A percentile compares a stretch with the other conserved stretches of the same genome.
Evolutionary conservation across 805 yeast species (phyloP).

Genomic region (Torulaspora quercuum): DNA sequence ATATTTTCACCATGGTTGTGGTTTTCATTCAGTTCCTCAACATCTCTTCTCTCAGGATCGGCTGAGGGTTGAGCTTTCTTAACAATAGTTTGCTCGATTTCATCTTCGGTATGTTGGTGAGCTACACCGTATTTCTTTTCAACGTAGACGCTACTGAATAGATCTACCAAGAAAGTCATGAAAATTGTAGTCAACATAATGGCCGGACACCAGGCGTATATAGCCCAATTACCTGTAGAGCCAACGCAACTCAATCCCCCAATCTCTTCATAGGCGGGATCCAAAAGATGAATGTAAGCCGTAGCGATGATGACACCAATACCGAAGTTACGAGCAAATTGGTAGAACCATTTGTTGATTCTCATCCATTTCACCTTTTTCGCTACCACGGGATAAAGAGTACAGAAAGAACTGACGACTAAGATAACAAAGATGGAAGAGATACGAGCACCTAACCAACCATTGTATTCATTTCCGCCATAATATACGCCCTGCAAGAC

Average conservation of each 20-base stretch:
- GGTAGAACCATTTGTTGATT: constrained; percentile 40
- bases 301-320: constrained; percentile 77
- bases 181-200: constrained; percentile 42
- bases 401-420: constrained; percentile 45
- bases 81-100: constrained; percentile 18
- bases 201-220: constrained; percentile 48
- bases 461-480: constrained; percentile 43
- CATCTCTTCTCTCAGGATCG: constrained; percentile 3
- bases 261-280: constrained; percentile 45
- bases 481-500: constrained; percentile 42
- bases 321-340: constrained; percentile 50
- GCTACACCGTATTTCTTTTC: constrained; percentile 35
- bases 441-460: constrained; percentile 45
- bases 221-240: constrained; percentile 43
- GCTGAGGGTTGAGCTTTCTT: constrained; percentile 5
- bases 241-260: constrained; percentile 40
- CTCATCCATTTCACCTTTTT: constrained; percentile 40
- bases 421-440: constrained; percentile 62
- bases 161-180: constrained; percentile 42
- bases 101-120: constrained; percentile 28
- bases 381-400: constrained; percentile 45
- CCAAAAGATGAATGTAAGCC: constrained; percentile 64
- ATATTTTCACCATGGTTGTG: background rate
- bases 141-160: constrained; percentile 41
- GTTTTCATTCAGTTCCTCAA: constrained; percentile 1